Percentiles rank a stretch among this genome's conserved stretches.
Conservation (phyloP, 306 rosid genomes). For the Potentilla sterilis region DNA sequence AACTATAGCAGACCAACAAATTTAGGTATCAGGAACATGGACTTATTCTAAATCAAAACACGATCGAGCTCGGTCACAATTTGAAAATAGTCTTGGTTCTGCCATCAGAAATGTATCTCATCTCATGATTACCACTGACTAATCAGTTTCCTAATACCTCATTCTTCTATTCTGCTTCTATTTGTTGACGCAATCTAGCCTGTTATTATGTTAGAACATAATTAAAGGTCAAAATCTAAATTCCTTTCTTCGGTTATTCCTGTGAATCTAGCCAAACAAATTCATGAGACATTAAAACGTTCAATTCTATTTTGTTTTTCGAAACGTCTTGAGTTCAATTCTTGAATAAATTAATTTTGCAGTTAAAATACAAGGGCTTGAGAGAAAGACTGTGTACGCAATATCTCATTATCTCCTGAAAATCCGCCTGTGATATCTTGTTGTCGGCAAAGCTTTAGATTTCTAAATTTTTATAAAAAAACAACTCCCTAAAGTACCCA, state of each 20-base stretch:
- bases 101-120: background rate
- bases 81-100: background rate
- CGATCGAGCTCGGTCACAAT: background rate
- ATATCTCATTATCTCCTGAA: conserved; percentile 10
- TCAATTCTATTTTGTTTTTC: no score
- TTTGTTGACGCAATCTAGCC: background rate
- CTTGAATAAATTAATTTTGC: no score
- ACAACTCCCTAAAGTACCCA: background rate
- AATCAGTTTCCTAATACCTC: background rate
- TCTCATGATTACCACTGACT: background rate
- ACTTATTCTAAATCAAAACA: background rate
- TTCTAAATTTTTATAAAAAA: background rate
- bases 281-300: background rate
- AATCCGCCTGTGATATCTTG: conserved; percentile 13
- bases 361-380: no score
- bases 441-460: conserved; percentile 15
- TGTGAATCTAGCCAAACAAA: background rate
- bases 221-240: background rate
- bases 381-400: background rate
- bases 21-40: background rate
- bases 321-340: no score
- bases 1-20: background rate
- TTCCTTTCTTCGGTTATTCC: background rate
- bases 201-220: background rate
- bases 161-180: background rate